These are phyloP conservation scores for Arachnomyces sp. DNA, from an alignment of 2,329 filamentous ascomycete genomes.

Conservation along the genomic window DNA sequence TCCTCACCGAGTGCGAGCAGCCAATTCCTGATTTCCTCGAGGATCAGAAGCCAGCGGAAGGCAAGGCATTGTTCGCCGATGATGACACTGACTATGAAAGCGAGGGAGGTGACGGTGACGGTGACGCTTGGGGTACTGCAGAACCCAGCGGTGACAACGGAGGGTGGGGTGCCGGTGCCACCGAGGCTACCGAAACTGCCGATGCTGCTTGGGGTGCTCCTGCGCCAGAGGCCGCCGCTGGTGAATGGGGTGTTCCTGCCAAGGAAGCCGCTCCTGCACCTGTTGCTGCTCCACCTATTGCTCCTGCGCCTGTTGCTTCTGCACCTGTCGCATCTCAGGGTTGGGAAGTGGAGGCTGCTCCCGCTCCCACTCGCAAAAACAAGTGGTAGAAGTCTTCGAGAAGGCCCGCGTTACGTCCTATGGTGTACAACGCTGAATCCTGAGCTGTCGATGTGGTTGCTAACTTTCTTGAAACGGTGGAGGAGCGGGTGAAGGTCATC, in stretches of 20 bases:
- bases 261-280: conserved; percentile 1
- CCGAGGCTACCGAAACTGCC: conserved; percentile 2
- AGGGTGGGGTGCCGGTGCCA: conserved; percentile 7
- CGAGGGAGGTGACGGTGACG: conserved; percentile 13
- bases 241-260: conserved; percentile 6
- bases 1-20: conserved; percentile 73
- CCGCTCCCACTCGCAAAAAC: no score
- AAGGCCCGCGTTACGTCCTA: no score
- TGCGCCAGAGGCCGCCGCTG: conserved; percentile 2
- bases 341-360: no score
- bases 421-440: no score
- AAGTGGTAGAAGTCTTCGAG: no score
- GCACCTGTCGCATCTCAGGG: no score
- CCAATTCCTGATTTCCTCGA: conserved; percentile 74
- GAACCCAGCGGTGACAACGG: conserved; percentile 10
- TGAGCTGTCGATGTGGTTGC: no score
- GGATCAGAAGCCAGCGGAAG: conserved; percentile 41
- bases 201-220: not conserved
- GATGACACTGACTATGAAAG: conserved; percentile 41
- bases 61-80: conserved; percentile 45
- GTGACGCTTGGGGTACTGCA: conserved; percentile 12
- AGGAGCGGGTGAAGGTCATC: no score
- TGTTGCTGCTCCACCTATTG: not conserved
- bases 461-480: no score
- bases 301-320: conserved; percentile 1